phyloP scores from a whole-genome alignment of 1,139 yeast species.

The Suhomyces wounanorum region DNA sequence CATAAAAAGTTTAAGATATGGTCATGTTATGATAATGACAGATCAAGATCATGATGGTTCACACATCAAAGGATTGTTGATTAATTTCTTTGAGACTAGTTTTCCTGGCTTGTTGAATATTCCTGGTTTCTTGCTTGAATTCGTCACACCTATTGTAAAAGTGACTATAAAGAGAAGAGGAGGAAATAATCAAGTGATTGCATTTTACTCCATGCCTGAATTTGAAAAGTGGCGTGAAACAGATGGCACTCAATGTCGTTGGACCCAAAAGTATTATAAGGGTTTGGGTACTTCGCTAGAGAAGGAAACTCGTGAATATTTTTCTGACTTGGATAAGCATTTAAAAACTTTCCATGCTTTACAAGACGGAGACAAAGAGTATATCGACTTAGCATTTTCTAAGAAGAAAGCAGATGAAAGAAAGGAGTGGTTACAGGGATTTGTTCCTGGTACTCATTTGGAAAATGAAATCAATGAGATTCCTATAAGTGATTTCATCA shows the following conservation, averaged over 20 bases:
- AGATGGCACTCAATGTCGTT: conserved; percentile 73
- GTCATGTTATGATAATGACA: conserved; percentile 98
- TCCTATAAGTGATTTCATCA: conserved; percentile 92
- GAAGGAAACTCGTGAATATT: conserved; percentile 85
- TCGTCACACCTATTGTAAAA: conserved; percentile 95
- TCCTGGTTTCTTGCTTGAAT: conserved; percentile 91
- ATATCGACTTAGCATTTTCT: conserved; percentile 90
- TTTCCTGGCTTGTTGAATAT: conserved; percentile 91
- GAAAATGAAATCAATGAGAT: conserved; percentile 78
- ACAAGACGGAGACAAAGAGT: conserved; percentile 75
- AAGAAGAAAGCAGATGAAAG: conserved; percentile 96
- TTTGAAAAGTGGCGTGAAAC: conserved; percentile 91
- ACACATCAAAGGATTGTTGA: conserved; percentile 94
- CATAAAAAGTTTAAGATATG: conserved; percentile 79
- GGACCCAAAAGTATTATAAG: conserved; percentile 95
- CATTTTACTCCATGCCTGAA: conserved; percentile 95
- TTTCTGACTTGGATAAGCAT: conserved; percentile 82
- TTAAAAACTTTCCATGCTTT: conserved; percentile 83
- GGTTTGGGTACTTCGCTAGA: conserved; percentile 96
- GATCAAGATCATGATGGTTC: conserved; percentile 99
- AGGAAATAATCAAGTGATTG: conserved; percentile 51
- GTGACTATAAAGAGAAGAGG: conserved; percentile 76
- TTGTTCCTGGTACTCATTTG: conserved; percentile 87
- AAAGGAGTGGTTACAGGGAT: conserved; percentile 93
- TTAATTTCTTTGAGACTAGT: conserved; percentile 88